These are phyloP conservation scores for Colletotrichum sp. DNA, from an alignment of 2,329 filamentous ascomycete genomes.

Conservation along the genomic window DNA sequence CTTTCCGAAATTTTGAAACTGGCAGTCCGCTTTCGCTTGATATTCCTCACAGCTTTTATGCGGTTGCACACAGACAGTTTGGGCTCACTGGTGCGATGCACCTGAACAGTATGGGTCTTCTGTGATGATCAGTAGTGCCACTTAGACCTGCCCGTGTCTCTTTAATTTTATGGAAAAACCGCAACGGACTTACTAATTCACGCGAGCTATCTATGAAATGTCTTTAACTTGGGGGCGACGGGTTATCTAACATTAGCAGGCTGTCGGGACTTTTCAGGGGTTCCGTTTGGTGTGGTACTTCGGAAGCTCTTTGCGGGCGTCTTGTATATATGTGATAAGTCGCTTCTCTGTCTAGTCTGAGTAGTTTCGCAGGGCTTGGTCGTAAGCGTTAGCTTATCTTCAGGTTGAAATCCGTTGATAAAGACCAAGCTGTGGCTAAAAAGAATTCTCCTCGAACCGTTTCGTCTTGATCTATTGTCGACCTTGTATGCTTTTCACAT, in stretches of 20 bases:
- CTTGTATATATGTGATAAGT: not conserved
- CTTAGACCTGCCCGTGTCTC: not conserved
- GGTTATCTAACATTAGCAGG: not conserved
- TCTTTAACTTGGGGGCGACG: fast-evolving
- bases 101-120: not conserved
- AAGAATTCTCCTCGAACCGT: not conserved
- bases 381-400: not conserved
- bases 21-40: not conserved
- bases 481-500: not conserved
- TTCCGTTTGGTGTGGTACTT: not conserved
- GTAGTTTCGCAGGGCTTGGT: not conserved
- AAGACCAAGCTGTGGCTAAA: not conserved
- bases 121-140: not conserved
- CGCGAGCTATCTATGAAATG: fast-evolving
- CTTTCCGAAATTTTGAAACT: not conserved
- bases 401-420: not conserved
- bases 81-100: not conserved
- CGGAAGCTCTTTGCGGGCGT: not conserved
- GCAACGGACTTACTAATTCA: not conserved
- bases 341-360: not conserved
- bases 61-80: not conserved
- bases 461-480: not conserved
- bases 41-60: not conserved
- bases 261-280: not conserved
- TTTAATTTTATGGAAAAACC: not conserved